Conservation (phyloP, 441 rosid species). For the California macrophylla region DNA sequence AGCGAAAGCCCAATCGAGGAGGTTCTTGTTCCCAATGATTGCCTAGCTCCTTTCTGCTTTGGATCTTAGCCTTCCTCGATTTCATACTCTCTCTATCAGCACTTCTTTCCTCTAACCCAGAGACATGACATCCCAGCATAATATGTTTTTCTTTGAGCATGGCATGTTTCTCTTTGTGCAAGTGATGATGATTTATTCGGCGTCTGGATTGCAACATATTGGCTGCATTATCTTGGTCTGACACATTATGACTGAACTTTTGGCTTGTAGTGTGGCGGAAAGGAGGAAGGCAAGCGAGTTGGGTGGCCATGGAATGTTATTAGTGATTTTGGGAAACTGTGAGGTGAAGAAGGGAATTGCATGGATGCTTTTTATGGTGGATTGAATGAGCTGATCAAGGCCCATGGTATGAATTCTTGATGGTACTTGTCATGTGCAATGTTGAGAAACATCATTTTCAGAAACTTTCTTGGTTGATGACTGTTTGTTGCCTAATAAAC, state of each 20-base stretch:
- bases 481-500: not conserved
- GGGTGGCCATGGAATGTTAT: not conserved
- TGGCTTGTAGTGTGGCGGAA: not conserved
- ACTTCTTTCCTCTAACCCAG: slow-evolving; percentile 12
- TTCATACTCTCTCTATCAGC: slow-evolving; percentile 10
- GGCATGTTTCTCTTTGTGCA: not conserved
- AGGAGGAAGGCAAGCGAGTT: slow-evolving; percentile 5
- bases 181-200: not conserved
- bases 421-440: slow-evolving; percentile 2
- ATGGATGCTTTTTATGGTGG: not conserved
- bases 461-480: not conserved
- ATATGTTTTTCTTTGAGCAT: not conserved
- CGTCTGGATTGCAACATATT: not conserved
- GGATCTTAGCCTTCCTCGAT: slow-evolving; percentile 13
- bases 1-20: not conserved
- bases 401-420: not conserved
- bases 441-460: slow-evolving; percentile 4
- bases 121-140: not conserved
- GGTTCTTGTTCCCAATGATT: slow-evolving; percentile 3
- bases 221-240: slow-evolving; percentile 1
- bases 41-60: not conserved
- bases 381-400: not conserved
- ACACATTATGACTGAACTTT: not conserved
- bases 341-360: not conserved
- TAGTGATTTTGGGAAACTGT: not conserved